These are phyloP conservation scores for Cnidoscolus chayamansa DNA, from an alignment of 441 rosid genomes.

Conservation along the genomic window DNA sequence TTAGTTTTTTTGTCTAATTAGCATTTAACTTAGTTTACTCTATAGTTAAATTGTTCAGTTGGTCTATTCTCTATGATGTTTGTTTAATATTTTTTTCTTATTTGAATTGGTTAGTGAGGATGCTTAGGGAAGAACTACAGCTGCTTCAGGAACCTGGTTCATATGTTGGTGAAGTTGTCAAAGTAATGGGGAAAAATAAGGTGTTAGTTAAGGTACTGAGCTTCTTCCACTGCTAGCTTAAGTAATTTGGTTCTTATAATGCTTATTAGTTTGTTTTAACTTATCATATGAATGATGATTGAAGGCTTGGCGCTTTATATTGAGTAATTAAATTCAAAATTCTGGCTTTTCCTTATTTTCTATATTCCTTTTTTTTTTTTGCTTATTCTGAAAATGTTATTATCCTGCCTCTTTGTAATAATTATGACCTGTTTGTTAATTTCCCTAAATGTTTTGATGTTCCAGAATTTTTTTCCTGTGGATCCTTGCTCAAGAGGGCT, in stretches of 20 bases:
- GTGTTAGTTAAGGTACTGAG: constrained; percentile 83
- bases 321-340: not conserved
- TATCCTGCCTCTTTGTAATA: not conserved
- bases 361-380: no score
- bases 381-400: not conserved
- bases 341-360: no score
- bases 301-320: not conserved
- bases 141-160: constrained; percentile 99
- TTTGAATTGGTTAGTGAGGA: constrained; percentile 49
- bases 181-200: constrained; percentile 96
- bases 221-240: not conserved
- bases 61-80: not conserved
- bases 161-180: constrained; percentile 97
- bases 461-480: no score
- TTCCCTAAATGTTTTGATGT: no score
- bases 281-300: not conserved
- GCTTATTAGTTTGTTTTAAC: no score
- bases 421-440: not conserved
- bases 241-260: not conserved
- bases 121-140: constrained; percentile 94
- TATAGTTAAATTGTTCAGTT: no score
- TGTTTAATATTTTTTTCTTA: not conserved
- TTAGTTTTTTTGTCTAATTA: no score
- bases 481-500: no score
- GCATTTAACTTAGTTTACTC: no score